Base-by-base conservation (phyloP, 2,329 filamentous ascomycete genomes). In the Septoria linicola region DNA sequence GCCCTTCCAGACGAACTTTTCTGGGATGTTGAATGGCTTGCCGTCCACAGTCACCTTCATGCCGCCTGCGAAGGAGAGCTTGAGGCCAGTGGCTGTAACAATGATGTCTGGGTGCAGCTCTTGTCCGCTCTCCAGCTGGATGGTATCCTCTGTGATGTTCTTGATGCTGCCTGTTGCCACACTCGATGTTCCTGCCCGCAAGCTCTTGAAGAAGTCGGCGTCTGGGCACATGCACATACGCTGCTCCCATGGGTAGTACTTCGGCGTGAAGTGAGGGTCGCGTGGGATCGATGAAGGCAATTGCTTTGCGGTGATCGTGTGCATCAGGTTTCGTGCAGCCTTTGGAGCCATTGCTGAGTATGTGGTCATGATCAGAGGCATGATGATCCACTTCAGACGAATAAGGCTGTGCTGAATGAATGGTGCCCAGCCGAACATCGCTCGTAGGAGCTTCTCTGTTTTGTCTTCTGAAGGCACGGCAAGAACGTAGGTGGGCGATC, bases 181-280 rank as follows among this genome's bases (percentile, higher is more conserved):
- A 39, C 73, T 69, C 1, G 76, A 77, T 49, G 74, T 76, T 25
- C 79, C 80, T 1, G 68, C 63, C 13, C 73, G 72, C 14, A 83
- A 70, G 27, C 72, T 69, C 17, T 73, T 65, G 70, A 80, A 83
- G 65, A 82, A 82, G 62, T 83, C 81, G 16, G 77, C 79, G 49
- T 82, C 76, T 0, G 79, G 79, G n/a, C 72, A 84, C 53, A 89
- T 73, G 62, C 89, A 93, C 6, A 93, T 72, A 0, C 89, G 81
- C 67, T 95, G 88, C 48, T 89, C 79, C 76, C 87, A 78, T 1
- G 75, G 75, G 48, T 73, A 72, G 65, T 78, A 78, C 10, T 57
- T 62, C 0, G 75, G 75, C 4, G 72, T 71, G 64, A 78, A 76
- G 57, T 76, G 62, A 0, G 65, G 65, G 52, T 67, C 63, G 23